phyloP scores from a whole-genome alignment of 345 rosid genomes.

The Lagerstroemia speciosa region DNA sequence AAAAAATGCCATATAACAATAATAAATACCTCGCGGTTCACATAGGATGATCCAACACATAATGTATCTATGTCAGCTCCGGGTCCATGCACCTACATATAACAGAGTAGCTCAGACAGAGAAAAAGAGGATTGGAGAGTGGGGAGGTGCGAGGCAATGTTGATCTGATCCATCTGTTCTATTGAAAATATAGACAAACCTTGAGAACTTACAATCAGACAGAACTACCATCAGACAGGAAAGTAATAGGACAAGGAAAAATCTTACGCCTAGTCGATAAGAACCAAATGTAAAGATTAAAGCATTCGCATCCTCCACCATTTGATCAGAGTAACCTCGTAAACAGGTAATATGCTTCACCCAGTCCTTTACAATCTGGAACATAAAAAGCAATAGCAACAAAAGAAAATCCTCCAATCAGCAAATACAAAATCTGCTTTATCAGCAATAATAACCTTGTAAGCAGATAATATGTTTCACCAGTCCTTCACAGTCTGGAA shows the following conservation, averaged over 20 bases:
- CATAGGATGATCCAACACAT: conserved; percentile 94
- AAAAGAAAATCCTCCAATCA: background rate
- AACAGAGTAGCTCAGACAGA: background rate
- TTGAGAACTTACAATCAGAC: background rate
- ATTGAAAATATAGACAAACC: background rate
- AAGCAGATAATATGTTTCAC: no score
- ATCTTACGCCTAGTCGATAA: conserved; percentile 78
- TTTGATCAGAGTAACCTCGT: conserved; percentile 74
- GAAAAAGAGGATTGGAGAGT: background rate
- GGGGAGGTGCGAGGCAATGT: no score
- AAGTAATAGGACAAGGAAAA: background rate
- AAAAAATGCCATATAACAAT: background rate
- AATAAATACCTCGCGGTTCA: conserved; percentile 58
- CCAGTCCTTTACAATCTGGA: conserved; percentile 75
- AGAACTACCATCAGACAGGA: background rate
- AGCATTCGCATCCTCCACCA: conserved; percentile 94
- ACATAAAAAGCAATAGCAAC: background rate
- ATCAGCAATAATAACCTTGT: no score
- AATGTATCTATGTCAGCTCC: conserved; percentile 85
- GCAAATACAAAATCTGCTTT: no score
- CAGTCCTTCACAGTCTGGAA: no score
- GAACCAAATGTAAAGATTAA: conserved; percentile 90
- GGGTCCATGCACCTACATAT: conserved; percentile 76
- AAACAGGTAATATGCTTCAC: conserved; percentile 60
- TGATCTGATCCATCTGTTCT: background rate